These are phyloP conservation scores for Lactarius akahatsu DNA, from an alignment of 768 basidiomycete species.

Conservation along the genomic window DNA sequence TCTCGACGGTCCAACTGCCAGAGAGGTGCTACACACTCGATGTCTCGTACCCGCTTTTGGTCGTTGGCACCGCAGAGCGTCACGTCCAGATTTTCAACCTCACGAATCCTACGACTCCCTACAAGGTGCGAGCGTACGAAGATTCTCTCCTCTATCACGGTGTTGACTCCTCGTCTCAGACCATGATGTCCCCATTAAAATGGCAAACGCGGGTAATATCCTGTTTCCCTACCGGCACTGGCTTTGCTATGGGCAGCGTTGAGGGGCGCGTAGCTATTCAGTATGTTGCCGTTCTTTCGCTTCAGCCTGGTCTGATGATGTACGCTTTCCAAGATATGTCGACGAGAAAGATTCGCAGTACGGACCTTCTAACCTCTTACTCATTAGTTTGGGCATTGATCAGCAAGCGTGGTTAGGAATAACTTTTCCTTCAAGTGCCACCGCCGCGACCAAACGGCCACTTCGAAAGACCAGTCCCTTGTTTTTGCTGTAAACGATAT, in stretches of 20 bases:
- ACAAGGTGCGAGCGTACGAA: constrained; percentile 52
- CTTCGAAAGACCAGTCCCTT: constrained; percentile 42
- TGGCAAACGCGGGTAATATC: constrained; percentile 90
- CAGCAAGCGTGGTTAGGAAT: constrained; percentile 32
- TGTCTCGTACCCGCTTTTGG: constrained; percentile 77
- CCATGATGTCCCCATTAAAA: constrained; percentile 82
- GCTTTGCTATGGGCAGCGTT: constrained; percentile 82
- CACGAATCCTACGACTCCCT: constrained; percentile 72
- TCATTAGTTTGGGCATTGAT: not conserved
- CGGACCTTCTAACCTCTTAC: constrained; percentile 29
- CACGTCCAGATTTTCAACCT: constrained; percentile 90
- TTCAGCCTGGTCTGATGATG: not conserved
- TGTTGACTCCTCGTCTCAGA: constrained; percentile 43
- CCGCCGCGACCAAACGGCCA: constrained; percentile 38
- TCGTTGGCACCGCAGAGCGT: constrained; percentile 90
- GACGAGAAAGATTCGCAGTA: constrained; percentile 79
- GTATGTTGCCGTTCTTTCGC: constrained; percentile 48
- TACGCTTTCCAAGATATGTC: constrained; percentile 56
- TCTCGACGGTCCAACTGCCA: constrained; percentile 78
- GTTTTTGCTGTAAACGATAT: constrained; percentile 60
- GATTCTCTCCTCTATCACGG: not conserved
- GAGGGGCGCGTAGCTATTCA: constrained; percentile 95
- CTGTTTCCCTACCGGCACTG: constrained; percentile 75
- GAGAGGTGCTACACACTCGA: constrained; percentile 91
- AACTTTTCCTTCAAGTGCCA: constrained; percentile 64